These are phyloP conservation scores for Botrytis sinoallii DNA, from an alignment of 2,329 filamentous ascomycete genomes.

Conservation along the genomic window DNA sequence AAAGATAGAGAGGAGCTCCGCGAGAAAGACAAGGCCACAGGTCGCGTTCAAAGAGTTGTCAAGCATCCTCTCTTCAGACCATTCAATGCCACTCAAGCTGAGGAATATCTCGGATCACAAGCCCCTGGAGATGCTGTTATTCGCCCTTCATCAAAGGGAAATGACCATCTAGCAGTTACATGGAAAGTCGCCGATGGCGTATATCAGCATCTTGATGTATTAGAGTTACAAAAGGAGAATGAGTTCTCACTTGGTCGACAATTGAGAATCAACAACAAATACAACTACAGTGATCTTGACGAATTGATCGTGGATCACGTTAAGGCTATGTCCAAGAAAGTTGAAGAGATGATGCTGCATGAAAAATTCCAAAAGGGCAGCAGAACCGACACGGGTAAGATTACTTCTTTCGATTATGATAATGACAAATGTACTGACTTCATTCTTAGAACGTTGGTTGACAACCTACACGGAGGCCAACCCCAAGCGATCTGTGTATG, in stretches of 20 bases:
- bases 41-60: slow-evolving; percentile 88
- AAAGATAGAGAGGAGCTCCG: slow-evolving; percentile 78
- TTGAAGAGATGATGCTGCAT: slow-evolving; percentile 90
- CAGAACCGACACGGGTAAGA: slow-evolving; percentile 79
- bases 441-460: slow-evolving; percentile 78
- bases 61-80: slow-evolving; percentile 96
- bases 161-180: slow-evolving; percentile 91
- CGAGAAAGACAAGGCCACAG: slow-evolving; percentile 81
- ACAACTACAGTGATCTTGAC: slow-evolving; percentile 92
- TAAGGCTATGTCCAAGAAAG: slow-evolving; percentile 96
- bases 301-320: slow-evolving; percentile 97
- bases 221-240: slow-evolving; percentile 95
- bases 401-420: not conserved
- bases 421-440: slow-evolving; percentile 10
- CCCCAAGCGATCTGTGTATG: slow-evolving; percentile 87
- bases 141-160: slow-evolving; percentile 89
- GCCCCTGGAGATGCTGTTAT: slow-evolving; percentile 89
- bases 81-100: slow-evolving; percentile 87
- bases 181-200: slow-evolving; percentile 97
- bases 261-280: slow-evolving; percentile 81
- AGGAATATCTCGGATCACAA: slow-evolving; percentile 87
- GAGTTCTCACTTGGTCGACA: slow-evolving; percentile 90
- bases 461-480: slow-evolving; percentile 95
- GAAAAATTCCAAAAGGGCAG: slow-evolving; percentile 89
- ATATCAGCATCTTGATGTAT: slow-evolving; percentile 97